A percentile compares a stretch with the other conserved stretches of the same genome.
Evolutionary conservation across 2,329 filamentous ascomycete genomes (phyloP).

Genomic region (Fusarium sp.): DNA sequence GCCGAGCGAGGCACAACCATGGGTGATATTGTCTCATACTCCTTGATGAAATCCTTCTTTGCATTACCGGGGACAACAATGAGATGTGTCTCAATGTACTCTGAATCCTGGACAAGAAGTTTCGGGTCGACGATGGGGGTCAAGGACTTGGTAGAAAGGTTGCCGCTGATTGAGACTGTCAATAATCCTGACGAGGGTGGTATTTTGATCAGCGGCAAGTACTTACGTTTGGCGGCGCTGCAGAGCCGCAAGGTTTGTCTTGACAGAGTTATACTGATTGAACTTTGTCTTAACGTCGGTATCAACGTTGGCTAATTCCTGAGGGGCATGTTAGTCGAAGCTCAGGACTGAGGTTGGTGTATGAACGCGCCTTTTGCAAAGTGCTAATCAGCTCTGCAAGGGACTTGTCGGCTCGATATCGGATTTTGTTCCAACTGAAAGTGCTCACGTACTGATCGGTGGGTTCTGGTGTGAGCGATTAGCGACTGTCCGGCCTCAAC

Average conservation of each 20-base stretch:
- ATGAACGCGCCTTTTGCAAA: slow-evolving; percentile 78
- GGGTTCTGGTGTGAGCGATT: slow-evolving; percentile 73
- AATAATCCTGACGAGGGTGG: not conserved
- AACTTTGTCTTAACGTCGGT: slow-evolving; percentile 96
- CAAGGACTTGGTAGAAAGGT: slow-evolving; percentile 93
- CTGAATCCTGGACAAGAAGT: slow-evolving; percentile 86
- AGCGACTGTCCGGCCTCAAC: slow-evolving; percentile 27
- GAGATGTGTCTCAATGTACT: slow-evolving; percentile 96
- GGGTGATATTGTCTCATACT: slow-evolving; percentile 86
- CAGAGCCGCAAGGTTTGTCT: slow-evolving; percentile 82
- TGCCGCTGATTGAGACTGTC: slow-evolving; percentile 70
- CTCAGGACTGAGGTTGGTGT: not conserved
- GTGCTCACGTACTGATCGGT: slow-evolving; percentile 90
- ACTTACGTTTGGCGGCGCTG: slow-evolving; percentile 88
- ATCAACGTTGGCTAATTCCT: slow-evolving; percentile 93
- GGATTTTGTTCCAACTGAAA: slow-evolving; percentile 98
- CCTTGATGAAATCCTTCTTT: slow-evolving; percentile 88
- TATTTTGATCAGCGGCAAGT: not conserved
- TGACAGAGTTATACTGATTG: slow-evolving; percentile 92
- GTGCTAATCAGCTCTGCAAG: slow-evolving; percentile 87
- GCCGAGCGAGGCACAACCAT: slow-evolving; percentile 96
- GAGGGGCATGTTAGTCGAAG: slow-evolving; percentile 15
- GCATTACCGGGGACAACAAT: slow-evolving; percentile 84
- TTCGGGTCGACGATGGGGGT: slow-evolving; percentile 86
- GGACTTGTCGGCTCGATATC: slow-evolving; percentile 93